Evolutionary conservation across 1,139 yeast genomes (phyloP), one percentile per base, ranked within the genome.

Genomic region (Yamadazyma oceani): DNA sequence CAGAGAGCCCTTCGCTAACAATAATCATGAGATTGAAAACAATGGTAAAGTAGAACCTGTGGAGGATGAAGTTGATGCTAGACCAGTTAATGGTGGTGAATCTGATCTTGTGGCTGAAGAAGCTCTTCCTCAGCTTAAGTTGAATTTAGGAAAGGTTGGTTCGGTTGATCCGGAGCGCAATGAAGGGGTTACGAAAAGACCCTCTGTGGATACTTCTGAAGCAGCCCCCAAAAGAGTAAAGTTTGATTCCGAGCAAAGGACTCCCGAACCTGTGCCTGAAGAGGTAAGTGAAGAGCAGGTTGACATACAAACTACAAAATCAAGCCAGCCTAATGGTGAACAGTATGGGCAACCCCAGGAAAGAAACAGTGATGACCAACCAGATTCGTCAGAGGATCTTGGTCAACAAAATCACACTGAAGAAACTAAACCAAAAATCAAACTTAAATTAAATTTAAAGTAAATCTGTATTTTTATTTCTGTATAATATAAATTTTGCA

Each of bases 381-480:
- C 23, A n/a, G n/a, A n/a, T n/a, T n/a, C n/a, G 21, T 19, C 21
- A 19, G 8, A 19, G 21, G 5, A 5, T 19, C 8, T 8, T 19
- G 8, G 21, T 19, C 5, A 19, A 8, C 21, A 13, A 24, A n/a
- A 24, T n/a, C n/a, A n/a, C n/a, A n/a, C 26, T 13, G 14, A 11
- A 24, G 6, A 24, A 14, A 26, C 35, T n/a, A 29, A 21, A 11
- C 41, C 41, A 17, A 41, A 41, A 33, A 28, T 41, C 12, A 42
- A 39, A 26, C 36, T 42, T 25, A 41, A 41, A 30, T 38, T 40
- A 25, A 40, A 32, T 13, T 23, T 33, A n/a, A 40, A 35, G 26
- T 31, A 33, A 26, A 15, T 25, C 14, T 27, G 30, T 27, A 27
- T 27, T 27, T 27, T 27, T 27, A 27, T 27, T 24, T 19, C 26